These are phyloP conservation scores for Auxenochlorella protothecoides DNA, from an alignment of 139 green algal species.

Conservation along the genomic window DNA sequence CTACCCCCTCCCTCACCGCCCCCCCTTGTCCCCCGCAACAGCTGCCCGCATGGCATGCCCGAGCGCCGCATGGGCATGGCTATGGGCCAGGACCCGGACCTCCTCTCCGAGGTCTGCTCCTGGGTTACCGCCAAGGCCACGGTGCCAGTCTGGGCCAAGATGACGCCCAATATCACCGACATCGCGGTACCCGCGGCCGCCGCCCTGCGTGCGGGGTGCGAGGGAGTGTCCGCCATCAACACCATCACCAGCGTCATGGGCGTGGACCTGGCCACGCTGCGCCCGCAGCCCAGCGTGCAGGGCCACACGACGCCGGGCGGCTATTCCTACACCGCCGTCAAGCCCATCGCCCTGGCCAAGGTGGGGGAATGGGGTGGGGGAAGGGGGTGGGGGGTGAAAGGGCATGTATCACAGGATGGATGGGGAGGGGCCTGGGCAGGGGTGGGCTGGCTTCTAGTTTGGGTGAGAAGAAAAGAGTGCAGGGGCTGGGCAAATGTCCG, in stretches of 20 bases:
- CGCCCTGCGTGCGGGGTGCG: conserved; percentile 51
- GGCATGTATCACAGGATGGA: too few species aligned
- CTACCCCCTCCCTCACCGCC: too few species aligned
- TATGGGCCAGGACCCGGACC: conserved; percentile 52
- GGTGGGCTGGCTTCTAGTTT: too few species aligned
- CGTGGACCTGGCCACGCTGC: conserved; percentile 86
- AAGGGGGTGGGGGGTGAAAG: background rate
- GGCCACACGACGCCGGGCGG: conserved; percentile 68
- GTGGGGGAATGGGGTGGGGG: conserved; percentile 10
- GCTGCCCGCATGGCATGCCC: conserved; percentile 90
- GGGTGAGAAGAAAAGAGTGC: too few species aligned
- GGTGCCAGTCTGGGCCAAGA: conserved; percentile 94
- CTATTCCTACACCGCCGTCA: conserved; percentile 80
- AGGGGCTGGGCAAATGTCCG: too few species aligned
- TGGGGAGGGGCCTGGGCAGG: too few species aligned
- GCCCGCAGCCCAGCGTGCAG: conserved; percentile 58
- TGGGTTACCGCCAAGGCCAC: conserved; percentile 82
- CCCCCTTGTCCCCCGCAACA: background rate
- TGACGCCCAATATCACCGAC: conserved; percentile 95
- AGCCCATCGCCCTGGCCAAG: conserved; percentile 92
- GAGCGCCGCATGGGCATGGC: conserved; percentile 76
- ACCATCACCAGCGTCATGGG: conserved; percentile 88
- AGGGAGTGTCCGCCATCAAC: conserved; percentile 78
- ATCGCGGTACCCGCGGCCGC: conserved; percentile 13
- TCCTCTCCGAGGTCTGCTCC: conserved; percentile 66